phyloP scores from a whole-genome alignment of 1,139 yeast genomes.

The Pichia sp. region DNA sequence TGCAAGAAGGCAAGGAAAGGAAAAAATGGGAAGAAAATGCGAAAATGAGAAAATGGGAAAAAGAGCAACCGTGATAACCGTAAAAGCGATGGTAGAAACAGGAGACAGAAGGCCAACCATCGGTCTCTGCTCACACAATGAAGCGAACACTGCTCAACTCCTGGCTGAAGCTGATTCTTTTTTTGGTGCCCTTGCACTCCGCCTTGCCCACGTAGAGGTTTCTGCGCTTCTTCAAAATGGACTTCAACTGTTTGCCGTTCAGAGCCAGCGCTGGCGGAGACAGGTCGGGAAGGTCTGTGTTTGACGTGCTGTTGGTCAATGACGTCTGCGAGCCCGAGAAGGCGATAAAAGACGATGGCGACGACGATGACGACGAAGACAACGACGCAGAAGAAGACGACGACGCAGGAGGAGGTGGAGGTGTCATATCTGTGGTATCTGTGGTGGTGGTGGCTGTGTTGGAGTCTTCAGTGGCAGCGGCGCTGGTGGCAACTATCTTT shows the following conservation, averaged over 20 bases:
- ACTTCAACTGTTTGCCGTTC: slow-evolving; percentile 7
- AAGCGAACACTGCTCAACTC: slow-evolving; percentile 12
- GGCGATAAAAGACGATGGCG: neutral
- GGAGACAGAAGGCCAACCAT: too few species aligned
- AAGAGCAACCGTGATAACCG: too few species aligned
- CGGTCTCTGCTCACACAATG: slow-evolving; percentile 5
- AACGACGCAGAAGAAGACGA: neutral
- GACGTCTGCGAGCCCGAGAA: neutral
- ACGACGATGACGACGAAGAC: neutral
- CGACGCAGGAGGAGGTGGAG: neutral
- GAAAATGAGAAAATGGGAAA: too few species aligned
- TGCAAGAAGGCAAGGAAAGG: too few species aligned
- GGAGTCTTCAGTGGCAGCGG: neutral
- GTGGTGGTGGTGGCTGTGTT: neutral
- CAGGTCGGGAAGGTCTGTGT: neutral
- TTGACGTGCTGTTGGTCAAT: neutral
- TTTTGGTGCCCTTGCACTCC: slow-evolving; percentile 5
- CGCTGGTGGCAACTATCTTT: neutral
- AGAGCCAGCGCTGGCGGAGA: neutral
- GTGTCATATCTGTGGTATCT: neutral
- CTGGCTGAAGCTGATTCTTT: slow-evolving; percentile 14
- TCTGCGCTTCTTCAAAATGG: slow-evolving; percentile 17
- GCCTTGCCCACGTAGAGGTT: neutral
- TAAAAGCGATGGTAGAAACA: too few species aligned
- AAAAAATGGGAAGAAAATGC: too few species aligned